A percentile compares a stretch with the other conserved stretches of the same genome.
Conservation (phyloP, 2,329 filamentous ascomycete species). For the Trichoderma sp. region DNA sequence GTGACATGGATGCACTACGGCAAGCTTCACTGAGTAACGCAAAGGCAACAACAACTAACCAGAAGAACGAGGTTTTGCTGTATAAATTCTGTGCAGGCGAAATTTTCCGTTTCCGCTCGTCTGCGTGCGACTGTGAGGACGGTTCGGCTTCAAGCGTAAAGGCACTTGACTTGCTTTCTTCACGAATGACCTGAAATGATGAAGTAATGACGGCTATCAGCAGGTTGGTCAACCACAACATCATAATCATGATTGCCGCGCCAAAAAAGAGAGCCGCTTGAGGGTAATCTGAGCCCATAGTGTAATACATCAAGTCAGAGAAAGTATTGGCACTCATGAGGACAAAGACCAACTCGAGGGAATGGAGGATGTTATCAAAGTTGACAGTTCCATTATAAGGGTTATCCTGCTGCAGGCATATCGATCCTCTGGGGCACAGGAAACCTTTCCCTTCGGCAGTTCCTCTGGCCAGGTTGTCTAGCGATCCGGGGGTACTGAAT, state of each 20-base stretch:
- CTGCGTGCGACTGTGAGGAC: slow-evolving; percentile 35
- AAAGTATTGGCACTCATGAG: slow-evolving; percentile 99
- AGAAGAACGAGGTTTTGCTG: slow-evolving; percentile 70
- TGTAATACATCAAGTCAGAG: slow-evolving; percentile 89
- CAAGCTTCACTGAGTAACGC: slow-evolving; percentile 77
- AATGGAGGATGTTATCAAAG: slow-evolving; percentile 93
- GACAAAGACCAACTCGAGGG: slow-evolving; percentile 90
- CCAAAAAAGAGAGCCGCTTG: slow-evolving; percentile 76
- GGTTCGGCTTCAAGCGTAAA: slow-evolving; percentile 73
- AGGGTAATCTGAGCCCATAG: slow-evolving; percentile 87
- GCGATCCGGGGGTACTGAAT: slow-evolving; percentile 34
- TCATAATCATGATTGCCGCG: slow-evolving; percentile 80
- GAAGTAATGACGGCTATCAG: slow-evolving; percentile 96
- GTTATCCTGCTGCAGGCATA: slow-evolving; percentile 75
- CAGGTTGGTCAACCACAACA: slow-evolving; percentile 94
- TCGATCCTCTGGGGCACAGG: slow-evolving; percentile 77
- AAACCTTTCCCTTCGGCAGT: slow-evolving; percentile 71
- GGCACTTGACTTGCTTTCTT: slow-evolving; percentile 91
- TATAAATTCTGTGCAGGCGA: slow-evolving; percentile 67
- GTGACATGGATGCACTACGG: slow-evolving; percentile 73
- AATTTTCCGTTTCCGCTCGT: slow-evolving; percentile 35
- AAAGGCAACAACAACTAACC: slow-evolving; percentile 76
- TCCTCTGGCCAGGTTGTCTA: slow-evolving; percentile 50
- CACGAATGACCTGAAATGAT: slow-evolving; percentile 95
- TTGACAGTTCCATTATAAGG: slow-evolving; percentile 84